These are phyloP conservation scores for Chalara sp. DNA, from an alignment of 2,329 filamentous ascomycete species.

Conservation along the genomic window DNA sequence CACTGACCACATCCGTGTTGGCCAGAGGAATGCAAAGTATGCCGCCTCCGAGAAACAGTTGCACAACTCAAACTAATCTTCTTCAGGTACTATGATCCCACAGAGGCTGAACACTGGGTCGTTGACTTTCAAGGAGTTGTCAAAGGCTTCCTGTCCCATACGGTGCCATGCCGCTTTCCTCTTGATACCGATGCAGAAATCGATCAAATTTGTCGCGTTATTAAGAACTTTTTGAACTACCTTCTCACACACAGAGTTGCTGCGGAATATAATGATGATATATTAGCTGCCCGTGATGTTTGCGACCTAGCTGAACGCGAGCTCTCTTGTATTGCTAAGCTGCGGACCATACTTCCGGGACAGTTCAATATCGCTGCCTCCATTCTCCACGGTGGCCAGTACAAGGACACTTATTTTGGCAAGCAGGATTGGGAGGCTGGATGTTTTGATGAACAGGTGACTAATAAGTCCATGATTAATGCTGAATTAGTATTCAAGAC, in stretches of 20 bases:
- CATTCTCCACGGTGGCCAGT: constrained; percentile 54
- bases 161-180: constrained; percentile 48
- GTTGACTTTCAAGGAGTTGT: constrained; percentile 77
- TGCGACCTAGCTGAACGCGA: constrained; percentile 64
- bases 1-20: constrained; percentile 47
- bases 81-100: constrained; percentile 43
- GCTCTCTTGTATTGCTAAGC: constrained; percentile 49
- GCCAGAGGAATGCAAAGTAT: constrained; percentile 22
- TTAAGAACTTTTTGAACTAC: constrained; percentile 86
- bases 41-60: neutral
- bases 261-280: constrained; percentile 65
- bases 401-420: constrained; percentile 10
- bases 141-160: constrained; percentile 67
- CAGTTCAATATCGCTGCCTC: constrained; percentile 74
- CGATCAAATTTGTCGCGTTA: constrained; percentile 55
- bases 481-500: constrained; percentile 37
- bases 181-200: constrained; percentile 48
- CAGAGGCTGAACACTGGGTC: constrained; percentile 51
- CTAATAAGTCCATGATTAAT: constrained; percentile 27
- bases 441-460: constrained; percentile 15
- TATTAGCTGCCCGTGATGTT: constrained; percentile 57
- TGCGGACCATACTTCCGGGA: constrained; percentile 57
- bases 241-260: constrained; percentile 79
- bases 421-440: constrained; percentile 9
- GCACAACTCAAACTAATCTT: neutral